A percentile compares a stretch with the other conserved stretches of the same genome.
phyloP scores from a whole-genome alignment of 306 rosid species.

The Glycine latifolia region DNA sequence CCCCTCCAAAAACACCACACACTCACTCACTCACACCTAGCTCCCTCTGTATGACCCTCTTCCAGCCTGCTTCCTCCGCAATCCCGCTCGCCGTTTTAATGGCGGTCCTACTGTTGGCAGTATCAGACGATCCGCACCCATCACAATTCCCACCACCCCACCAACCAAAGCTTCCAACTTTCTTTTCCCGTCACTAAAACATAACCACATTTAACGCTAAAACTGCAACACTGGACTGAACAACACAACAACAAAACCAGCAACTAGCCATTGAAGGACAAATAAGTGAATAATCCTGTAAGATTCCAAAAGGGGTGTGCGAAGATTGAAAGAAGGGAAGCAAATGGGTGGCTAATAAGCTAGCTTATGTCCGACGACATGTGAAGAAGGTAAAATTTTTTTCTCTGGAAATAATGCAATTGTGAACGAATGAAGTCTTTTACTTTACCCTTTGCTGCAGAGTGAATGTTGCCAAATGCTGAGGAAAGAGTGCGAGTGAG shows the following conservation, averaged over 20 bases:
- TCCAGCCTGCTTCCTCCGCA: conserved; percentile 98
- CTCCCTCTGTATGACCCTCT: conserved; percentile 99
- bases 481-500: conserved; percentile 38
- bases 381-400: conserved; percentile 40
- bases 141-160: conserved; percentile 55
- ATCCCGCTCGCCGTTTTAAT: conserved; percentile 98
- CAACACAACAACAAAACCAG: conserved; percentile 31
- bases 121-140: conserved; percentile 84
- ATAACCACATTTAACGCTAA: conserved; percentile 13
- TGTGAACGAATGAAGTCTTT: not conserved
- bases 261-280: conserved; percentile 53
- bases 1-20: conserved; percentile 41
- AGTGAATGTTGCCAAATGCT: conserved; percentile 37
- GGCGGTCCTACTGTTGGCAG: conserved; percentile 94
- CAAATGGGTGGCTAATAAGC: not conserved
- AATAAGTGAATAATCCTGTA: not conserved
- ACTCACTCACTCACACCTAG: conserved; percentile 52
- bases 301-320: conserved; percentile 23
- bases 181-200: conserved; percentile 10
- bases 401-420: conserved; percentile 8
- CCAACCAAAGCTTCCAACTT: conserved; percentile 47
- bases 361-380: conserved; percentile 98
- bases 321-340: not conserved
- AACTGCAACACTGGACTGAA: conserved; percentile 15
- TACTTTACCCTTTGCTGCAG: conserved; percentile 19